phyloP scores from a whole-genome alignment of 495 filamentous ascomycete species.

The Cercophora newfieldiana region DNA sequence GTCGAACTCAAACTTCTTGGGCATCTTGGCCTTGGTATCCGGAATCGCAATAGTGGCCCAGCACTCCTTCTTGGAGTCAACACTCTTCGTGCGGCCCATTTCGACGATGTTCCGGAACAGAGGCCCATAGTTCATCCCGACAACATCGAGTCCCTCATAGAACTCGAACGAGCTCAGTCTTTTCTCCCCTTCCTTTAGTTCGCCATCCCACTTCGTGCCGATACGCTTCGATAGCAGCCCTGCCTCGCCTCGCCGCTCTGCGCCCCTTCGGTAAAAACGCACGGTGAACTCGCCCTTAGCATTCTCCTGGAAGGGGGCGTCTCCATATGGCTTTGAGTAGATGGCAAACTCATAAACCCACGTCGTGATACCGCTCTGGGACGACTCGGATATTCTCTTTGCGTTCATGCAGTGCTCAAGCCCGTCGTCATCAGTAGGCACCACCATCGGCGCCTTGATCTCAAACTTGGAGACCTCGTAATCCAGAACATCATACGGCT shows the following conservation, averaged over 20 bases:
- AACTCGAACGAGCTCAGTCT: slow-evolving; percentile 9
- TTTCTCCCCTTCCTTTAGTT: not conserved
- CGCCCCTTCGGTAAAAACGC: slow-evolving; percentile 18
- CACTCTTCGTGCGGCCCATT: not conserved
- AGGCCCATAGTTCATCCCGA: slow-evolving; percentile 32
- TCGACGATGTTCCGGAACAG: slow-evolving; percentile 10
- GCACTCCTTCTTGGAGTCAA: not conserved
- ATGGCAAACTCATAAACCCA: slow-evolving; percentile 29
- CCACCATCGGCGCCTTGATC: slow-evolving; percentile 13
- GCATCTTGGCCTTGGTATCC: not conserved
- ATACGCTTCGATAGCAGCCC: slow-evolving; percentile 2
- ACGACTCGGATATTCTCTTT: slow-evolving; percentile 10
- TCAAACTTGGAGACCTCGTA: slow-evolving; percentile 28
- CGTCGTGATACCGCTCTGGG: slow-evolving; percentile 12
- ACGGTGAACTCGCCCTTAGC: slow-evolving; percentile 30
- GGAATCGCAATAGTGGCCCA: not conserved
- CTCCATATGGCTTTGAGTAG: slow-evolving; percentile 28
- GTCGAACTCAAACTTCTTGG: slow-evolving; percentile 15
- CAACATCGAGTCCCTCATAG: slow-evolving; percentile 17
- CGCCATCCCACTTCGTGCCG: not conserved
- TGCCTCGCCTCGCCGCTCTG: not conserved
- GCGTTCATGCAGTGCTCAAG: slow-evolving; percentile 20
- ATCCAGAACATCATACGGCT: not conserved
- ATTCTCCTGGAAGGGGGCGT: slow-evolving; percentile 29
- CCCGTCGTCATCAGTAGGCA: slow-evolving; percentile 3